Evolutionary conservation across 768 basidiomycete genomes (phyloP), one percentile per base, ranked within the genome.

Genomic region (Calocybe indica): DNA sequence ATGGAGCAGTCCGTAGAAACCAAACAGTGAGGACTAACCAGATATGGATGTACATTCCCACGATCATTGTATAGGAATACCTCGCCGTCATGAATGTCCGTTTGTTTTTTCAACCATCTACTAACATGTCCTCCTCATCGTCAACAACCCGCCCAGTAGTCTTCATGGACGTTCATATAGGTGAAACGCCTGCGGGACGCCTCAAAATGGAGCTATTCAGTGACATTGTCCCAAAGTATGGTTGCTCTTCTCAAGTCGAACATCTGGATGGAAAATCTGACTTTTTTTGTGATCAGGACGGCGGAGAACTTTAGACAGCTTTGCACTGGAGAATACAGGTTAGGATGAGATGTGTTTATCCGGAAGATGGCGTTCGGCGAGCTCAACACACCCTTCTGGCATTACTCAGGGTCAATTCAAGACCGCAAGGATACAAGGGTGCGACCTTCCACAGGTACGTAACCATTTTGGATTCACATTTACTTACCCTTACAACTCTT

Each of bases 151-250:
- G 95, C 12, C 95, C 96, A 0, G 72, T 99, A 40, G 93, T 96
- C 47, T 99, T 99, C 65, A 94, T 99, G 83, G 96, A 99, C 62
- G 73, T 98, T 51, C 81, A 88, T 42, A 97, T 99, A 42, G 96
- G 96, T 38, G 95, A 98, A 70, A 97, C 93, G 0, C 90, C 91
- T 31, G 92, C 92, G 3, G 95, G 94, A 11, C 72, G 96, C 31
- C 75, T 99, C 56, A 98, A 97, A 71, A 95, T 99, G 84, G 95
- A 99, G 65, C 72, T 99, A 12, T 97, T 95, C 68, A 89, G 85
- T 50, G 96, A 99, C 60, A 83, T 95, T 47, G 92, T 89, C 1
- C 95, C 96, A 45, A 96, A 92, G 93, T 95, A 42, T 49, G 85
- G 55, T 15, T 30, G 37, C 13, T 31, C 15, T 8, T n/a, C 37